Evolutionary conservation across 192 early-diverging fungal species (phyloP).

Genomic region (Backusella westeae): DNA sequence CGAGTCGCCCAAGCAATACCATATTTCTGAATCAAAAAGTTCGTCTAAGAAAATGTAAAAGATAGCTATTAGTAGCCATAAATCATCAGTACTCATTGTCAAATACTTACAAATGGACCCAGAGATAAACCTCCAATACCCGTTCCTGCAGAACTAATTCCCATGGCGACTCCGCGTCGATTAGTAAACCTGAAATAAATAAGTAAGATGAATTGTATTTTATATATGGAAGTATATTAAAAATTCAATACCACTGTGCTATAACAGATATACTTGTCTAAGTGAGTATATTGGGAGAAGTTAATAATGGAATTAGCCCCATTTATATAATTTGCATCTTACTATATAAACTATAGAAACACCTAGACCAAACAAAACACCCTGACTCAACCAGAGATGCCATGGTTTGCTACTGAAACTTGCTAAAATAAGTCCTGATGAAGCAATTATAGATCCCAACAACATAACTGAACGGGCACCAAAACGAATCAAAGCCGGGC

Average conservation of each 20-base stretch:
- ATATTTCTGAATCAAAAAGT: conserved; percentile 45
- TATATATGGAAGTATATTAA: not conserved
- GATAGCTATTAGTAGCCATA: conserved; percentile 39
- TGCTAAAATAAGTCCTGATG: conserved; percentile 19
- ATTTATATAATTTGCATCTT: not conserved
- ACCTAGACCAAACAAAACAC: conserved; percentile 51
- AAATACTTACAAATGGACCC: conserved; percentile 35
- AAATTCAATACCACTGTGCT: conserved; percentile 51
- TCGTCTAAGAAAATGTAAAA: conserved; percentile 33
- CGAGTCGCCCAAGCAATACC: conserved; percentile 50
- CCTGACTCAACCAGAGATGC: conserved; percentile 58
- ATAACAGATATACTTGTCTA: conserved; percentile 17
- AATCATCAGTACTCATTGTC: conserved; percentile 1
- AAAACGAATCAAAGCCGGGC: not conserved
- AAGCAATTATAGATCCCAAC: conserved; percentile 12
- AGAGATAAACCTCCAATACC: conserved; percentile 62
- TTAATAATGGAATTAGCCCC: not conserved
- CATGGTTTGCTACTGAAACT: conserved; percentile 42
- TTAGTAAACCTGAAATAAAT: conserved; percentile 46
- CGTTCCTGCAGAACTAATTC: conserved; percentile 55
- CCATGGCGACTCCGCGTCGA: conserved; percentile 56
- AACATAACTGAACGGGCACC: conserved; percentile 9
- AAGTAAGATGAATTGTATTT: not conserved
- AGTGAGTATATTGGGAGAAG: not conserved
- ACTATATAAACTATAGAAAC: conserved; percentile 27